These are phyloP conservation scores for Xylaria sp. DNA, from an alignment of 2,329 filamentous ascomycete species.

Conservation along the genomic window DNA sequence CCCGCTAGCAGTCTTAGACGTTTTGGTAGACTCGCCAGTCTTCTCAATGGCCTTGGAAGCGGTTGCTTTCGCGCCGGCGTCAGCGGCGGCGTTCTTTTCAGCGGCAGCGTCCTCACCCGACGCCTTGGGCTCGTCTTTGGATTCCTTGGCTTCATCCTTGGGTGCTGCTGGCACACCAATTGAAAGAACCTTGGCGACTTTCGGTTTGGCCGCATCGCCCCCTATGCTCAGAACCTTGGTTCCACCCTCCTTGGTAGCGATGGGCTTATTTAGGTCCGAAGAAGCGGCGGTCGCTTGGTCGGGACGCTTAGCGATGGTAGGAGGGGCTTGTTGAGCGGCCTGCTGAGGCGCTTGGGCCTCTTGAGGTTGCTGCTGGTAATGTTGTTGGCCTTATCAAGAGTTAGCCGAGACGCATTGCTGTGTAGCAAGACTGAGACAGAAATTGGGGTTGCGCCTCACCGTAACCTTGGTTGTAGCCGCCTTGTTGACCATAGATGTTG, in stretches of 20 bases:
- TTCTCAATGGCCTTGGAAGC: constrained; percentile 93
- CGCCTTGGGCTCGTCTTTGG: constrained; percentile 42
- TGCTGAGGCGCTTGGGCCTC: constrained; percentile 56
- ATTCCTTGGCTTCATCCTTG: constrained; percentile 60
- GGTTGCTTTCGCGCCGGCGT: constrained; percentile 78
- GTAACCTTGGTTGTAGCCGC: constrained; percentile 51
- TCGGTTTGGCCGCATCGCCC: constrained; percentile 57
- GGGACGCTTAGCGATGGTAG: constrained; percentile 69
- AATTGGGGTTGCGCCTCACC: constrained; percentile 39
- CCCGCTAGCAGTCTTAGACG: constrained; percentile 61
- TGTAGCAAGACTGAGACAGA: background rate
- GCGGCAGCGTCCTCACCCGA: constrained; percentile 41
- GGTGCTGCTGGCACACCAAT: constrained; percentile 66
- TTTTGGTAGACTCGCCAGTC: constrained; percentile 69
- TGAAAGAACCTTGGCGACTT: constrained; percentile 74
- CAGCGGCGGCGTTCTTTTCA: constrained; percentile 43
- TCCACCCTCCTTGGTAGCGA: constrained; percentile 60
- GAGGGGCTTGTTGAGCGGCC: constrained; percentile 46
- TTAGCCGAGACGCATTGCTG: constrained; percentile 2
- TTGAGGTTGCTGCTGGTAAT: constrained; percentile 49
- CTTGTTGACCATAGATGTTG: constrained; percentile 53
- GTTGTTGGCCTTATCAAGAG: constrained; percentile 50
- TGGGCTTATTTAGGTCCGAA: constrained; percentile 55
- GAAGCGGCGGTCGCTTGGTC: constrained; percentile 50
- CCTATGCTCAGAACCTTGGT: constrained; percentile 70